Conservation (phyloP, 1,284 basidiomycete genomes). For the Baeospora myosura region DNA sequence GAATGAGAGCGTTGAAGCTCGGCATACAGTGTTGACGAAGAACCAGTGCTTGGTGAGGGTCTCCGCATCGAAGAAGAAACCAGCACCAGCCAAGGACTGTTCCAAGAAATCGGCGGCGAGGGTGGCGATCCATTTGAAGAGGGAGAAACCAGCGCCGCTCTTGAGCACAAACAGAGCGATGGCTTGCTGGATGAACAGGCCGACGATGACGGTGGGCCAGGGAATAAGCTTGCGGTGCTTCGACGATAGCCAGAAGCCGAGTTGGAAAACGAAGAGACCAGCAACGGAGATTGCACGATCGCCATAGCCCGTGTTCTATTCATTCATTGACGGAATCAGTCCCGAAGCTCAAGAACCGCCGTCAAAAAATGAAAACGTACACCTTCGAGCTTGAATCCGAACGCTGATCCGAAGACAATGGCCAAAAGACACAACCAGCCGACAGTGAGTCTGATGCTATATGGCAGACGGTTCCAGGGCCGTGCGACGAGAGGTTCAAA, state of each 20-base stretch:
- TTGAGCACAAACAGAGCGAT: slow-evolving; percentile 85
- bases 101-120: slow-evolving; percentile 68
- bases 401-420: slow-evolving; percentile 76
- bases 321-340: slow-evolving; percentile 4
- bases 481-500: slow-evolving; percentile 58
- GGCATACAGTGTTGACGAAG: slow-evolving; percentile 66
- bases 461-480: slow-evolving; percentile 67
- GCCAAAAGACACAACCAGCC: slow-evolving; percentile 58
- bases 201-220: slow-evolving; percentile 80
- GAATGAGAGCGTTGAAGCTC: slow-evolving; percentile 1
- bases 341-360: slow-evolving; percentile 6
- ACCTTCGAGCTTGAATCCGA: slow-evolving; percentile 59
- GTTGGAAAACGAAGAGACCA: slow-evolving; percentile 73
- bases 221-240: slow-evolving; percentile 53
- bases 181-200: slow-evolving; percentile 76
- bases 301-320: slow-evolving; percentile 58
- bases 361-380: slow-evolving; percentile 31
- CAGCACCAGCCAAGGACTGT: slow-evolving; percentile 56
- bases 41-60: slow-evolving; percentile 66
- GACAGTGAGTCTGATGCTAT: slow-evolving; percentile 44
- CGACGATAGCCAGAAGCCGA: slow-evolving; percentile 61
- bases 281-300: slow-evolving; percentile 78
- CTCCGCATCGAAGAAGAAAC: slow-evolving; percentile 72
- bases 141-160: slow-evolving; percentile 67
- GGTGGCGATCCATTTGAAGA: slow-evolving; percentile 76